Base-by-base conservation (phyloP, 805 yeast genomes). In the Teunomyces funiuensis region DNA sequence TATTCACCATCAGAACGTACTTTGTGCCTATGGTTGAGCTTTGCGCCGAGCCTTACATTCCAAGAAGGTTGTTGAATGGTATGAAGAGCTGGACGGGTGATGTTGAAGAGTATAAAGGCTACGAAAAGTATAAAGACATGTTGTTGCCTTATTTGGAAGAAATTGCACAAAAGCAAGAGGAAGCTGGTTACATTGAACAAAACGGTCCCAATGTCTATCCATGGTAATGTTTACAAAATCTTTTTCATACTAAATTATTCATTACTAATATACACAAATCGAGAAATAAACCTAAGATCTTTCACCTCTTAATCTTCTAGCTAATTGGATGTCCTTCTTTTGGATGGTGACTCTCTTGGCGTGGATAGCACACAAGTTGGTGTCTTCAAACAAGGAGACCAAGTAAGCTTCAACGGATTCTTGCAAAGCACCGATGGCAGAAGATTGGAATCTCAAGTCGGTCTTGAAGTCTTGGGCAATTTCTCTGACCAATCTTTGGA, bases 301-400 rank as follows among this genome's bases (percentile, higher is more conserved):
- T 77, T 86, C 95, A 73, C 97, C 98, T 76, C 97, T 85, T 69
- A 91, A 82, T 79, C 98, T 86, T 78, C 97, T 86, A 55, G 98
- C 99, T 66, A 91, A 80, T 67, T 90, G 96, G 69, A 91, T 88
- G 72, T 91, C 99, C 77, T 90, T 90, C 88, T 89, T 91, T 80
- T 88, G 96, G 64, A 91, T 88, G 53, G 99, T 91, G 58, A 91
- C 98, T 76, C 99, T 85, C 83, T 93, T 91, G 62, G 98, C 99
- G 74, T 91, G 99, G 57, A 89, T 88, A 53, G 98, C 97, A 76
- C 97, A 93, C 77, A 91, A 80, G 79, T 90, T 91, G 54, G 98
- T 93, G 72, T 93, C 98, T 78, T 91, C 98, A 58, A 91, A 93
- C 62, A 91, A 74, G 47, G 96, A 88, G 41, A 91, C 97, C 60